Base-by-base conservation (phyloP, 108 stramenopile genomes). In the Conticribra guillardii region DNA sequence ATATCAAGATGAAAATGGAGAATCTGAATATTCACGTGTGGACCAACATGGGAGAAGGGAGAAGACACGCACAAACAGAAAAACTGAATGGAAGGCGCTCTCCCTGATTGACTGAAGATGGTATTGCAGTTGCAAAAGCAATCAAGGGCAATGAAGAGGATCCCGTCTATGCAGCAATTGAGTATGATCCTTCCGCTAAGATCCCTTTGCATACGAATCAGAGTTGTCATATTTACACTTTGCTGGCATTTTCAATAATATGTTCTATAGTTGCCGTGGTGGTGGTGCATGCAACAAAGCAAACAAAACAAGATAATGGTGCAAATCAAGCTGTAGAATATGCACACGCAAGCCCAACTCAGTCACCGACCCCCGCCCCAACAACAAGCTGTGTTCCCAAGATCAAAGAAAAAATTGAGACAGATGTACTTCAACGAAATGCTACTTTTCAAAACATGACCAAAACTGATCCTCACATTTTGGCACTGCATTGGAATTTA, bases 401-500 rank as follows among this genome's bases (percentile, higher is more conserved):
- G 37, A 57, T 57, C 0, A 4, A 32, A 5, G 28, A 30, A 2
- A 32, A 29, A 18, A 57, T 57, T 32, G 56, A 57, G 7, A 2
- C 27, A 29, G 1, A 57, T 41, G 60, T 60, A n/a, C 60, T 60
- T 60, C 60, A 24, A 21, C 19, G 41, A 3, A 45, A 45, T 60
- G 60, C 14, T 2, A 60, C 44, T 5, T 60, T 60, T 60, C 22
- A 60, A 16, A n/a, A 14, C 19, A 60, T 60, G 60, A 23, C 18
- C 18, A 7, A 16, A 23, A 26, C 18, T 22, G 44, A 60, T 41
- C 60, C 60, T 45, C 18, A 37, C 1, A 30, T 60, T 7, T 50
- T 63, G 48, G 62, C 62, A 19, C 29, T 63, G 62, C 15, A 63
- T 18, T 63, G 62, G 62, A 63, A 49, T 50, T 31, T 63, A n/a